Evolutionary conservation across 768 basidiomycete species (phyloP).

Genomic region (Brasilioporus rufonigricans): DNA sequence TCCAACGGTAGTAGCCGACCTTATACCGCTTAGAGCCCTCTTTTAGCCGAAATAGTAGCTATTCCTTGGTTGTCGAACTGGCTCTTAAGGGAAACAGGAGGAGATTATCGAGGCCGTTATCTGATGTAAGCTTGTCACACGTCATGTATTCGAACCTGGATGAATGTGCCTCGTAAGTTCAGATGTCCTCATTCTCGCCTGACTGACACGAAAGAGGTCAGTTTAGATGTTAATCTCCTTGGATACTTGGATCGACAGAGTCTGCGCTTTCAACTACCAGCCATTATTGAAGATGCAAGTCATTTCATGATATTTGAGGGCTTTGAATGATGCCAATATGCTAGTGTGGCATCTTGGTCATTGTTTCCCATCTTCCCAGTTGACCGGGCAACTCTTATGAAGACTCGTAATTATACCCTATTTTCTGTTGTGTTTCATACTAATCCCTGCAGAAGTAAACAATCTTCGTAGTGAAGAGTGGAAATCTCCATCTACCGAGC

Average conservation of each 20-base stretch:
- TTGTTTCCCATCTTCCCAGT: constrained; percentile 79
- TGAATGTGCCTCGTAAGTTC: constrained; percentile 40
- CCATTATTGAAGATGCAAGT: constrained; percentile 57
- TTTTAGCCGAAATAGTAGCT: too few species aligned
- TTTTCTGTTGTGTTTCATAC: neutral
- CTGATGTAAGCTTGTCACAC: constrained; percentile 39
- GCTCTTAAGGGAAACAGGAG: constrained; percentile 69
- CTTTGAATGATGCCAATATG: neutral
- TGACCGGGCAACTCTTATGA: constrained; percentile 63
- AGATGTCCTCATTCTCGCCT: constrained; percentile 83
- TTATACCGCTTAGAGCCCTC: too few species aligned
- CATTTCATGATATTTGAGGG: neutral
- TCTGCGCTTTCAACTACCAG: constrained; percentile 79
- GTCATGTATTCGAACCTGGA: neutral
- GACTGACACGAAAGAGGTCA: constrained; percentile 86
- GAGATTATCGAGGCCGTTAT: constrained; percentile 23
- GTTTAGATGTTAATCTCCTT: constrained; percentile 7
- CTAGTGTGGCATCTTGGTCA: constrained; percentile 68
- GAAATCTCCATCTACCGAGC: too few species aligned
- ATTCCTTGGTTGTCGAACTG: too few species aligned
- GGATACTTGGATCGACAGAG: constrained; percentile 44
- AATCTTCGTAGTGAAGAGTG: constrained; percentile 52
- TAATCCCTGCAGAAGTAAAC: constrained; percentile 53
- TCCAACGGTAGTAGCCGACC: too few species aligned
- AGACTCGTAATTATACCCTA: constrained; percentile 57